A percentile compares a stretch with the other conserved stretches of the same genome.
Evolutionary conservation across 148 eudicot genomes (phyloP).

Genomic region (Rhododendron ferrugineum): DNA sequence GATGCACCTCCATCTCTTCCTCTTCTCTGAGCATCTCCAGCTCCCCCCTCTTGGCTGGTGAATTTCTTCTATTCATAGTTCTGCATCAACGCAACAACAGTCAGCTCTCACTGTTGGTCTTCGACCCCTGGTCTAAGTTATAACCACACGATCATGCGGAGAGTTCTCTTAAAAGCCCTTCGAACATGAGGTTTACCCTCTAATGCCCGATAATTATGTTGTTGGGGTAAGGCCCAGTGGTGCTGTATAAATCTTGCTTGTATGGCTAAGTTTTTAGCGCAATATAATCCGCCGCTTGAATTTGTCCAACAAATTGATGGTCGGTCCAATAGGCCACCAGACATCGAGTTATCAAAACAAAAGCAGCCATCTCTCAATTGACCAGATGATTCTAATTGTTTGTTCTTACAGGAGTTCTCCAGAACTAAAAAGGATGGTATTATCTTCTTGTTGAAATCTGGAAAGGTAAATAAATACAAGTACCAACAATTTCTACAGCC

Average conservation of each 20-base stretch:
- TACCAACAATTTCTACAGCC: background rate
- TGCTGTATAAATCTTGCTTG: background rate
- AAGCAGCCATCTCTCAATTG: background rate
- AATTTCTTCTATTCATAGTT: background rate
- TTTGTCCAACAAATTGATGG: background rate
- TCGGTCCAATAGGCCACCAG: background rate
- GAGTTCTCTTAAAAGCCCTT: background rate
- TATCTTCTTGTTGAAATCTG: background rate
- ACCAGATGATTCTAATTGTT: background rate
- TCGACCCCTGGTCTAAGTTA: background rate
- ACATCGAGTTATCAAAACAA: background rate
- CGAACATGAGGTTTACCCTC: background rate
- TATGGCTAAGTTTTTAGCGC: background rate
- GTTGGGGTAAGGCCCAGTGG: background rate
- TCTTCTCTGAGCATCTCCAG: background rate
- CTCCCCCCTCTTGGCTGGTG: background rate
- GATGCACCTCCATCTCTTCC: background rate
- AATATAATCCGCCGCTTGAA: background rate
- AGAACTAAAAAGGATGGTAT: background rate
- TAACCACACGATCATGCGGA: background rate
- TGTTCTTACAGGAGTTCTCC: background rate
- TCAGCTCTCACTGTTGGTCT: background rate
- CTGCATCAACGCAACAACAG: background rate
- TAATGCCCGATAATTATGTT: background rate
- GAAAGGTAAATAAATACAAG: background rate